A percentile compares a stretch with the other conserved stretches of the same genome.
Conservation (phyloP, 257 asterid genomes). For the Salvia rosmarinus region DNA sequence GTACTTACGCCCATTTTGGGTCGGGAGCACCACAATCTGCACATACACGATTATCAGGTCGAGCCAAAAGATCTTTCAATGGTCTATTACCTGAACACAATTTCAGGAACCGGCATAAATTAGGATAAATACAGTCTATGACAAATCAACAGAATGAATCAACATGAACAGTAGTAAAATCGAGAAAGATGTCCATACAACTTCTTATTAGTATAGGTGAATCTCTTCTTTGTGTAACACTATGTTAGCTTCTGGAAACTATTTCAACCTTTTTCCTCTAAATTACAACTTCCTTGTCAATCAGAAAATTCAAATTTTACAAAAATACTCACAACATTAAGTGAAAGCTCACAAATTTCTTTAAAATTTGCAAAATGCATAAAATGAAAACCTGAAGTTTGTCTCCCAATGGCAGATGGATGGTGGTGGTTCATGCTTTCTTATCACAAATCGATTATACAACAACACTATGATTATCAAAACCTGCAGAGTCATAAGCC, state of each 20-base stretch:
- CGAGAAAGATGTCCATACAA: conserved; percentile 12
- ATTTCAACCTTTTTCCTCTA: not conserved
- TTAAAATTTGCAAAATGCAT: not conserved
- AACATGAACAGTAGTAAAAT: not conserved
- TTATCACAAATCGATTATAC: conserved; percentile 46
- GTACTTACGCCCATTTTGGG: conserved; percentile 99
- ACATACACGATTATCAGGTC: conserved; percentile 75
- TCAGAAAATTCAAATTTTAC: not conserved
- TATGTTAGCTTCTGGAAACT: not conserved
- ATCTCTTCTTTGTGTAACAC: not conserved
- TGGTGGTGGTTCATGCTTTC: conserved; percentile 61
- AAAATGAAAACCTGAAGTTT: conserved; percentile 53
- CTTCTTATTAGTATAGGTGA: not conserved
- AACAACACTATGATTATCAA: conserved; percentile 36
- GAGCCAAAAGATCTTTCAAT: conserved; percentile 81
- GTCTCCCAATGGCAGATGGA: conserved; percentile 53
- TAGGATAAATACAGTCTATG: conserved; percentile 13
- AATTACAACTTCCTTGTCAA: not conserved
- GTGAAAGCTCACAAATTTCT: not conserved
- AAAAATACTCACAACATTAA: not conserved
- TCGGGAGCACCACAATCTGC: conserved; percentile 98
- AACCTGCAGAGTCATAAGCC: conserved; percentile 39
- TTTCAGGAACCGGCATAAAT: not conserved
- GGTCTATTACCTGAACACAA: conserved; percentile 66
- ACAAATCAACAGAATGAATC: conserved; percentile 21